Conservation (phyloP, 2,329 filamentous ascomycete species). For the Ciborinia camelliae region DNA sequence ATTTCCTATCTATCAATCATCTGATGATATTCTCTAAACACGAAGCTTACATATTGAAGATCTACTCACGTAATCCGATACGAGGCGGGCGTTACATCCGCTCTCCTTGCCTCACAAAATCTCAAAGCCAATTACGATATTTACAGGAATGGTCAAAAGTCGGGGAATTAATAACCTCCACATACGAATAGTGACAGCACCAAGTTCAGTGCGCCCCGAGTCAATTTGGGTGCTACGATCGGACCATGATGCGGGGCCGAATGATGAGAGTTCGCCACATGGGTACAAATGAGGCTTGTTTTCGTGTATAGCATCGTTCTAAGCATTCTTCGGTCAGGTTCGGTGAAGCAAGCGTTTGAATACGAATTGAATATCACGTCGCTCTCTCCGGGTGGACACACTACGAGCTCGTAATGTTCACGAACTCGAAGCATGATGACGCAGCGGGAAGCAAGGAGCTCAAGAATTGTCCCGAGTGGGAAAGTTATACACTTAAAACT, state of each 20-base stretch:
- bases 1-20: neutral
- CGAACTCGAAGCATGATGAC: neutral
- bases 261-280: no score
- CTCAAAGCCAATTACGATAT: no score
- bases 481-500: neutral
- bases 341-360: neutral
- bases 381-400: neutral
- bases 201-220: neutral
- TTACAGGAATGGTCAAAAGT: neutral
- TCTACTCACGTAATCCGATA: slow-evolving; percentile 14
- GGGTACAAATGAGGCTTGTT: neutral
- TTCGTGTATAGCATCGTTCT: neutral
- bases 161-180: neutral
- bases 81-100: slow-evolving; percentile 4
- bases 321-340: neutral
- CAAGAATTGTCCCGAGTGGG: neutral
- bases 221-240: neutral
- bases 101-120: neutral
- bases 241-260: neutral
- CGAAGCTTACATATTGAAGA: slow-evolving; percentile 12
- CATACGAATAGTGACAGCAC: neutral
- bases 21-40: neutral
- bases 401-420: slow-evolving; percentile 1
- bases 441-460: neutral
- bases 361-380: neutral